A percentile compares a stretch with the other conserved stretches of the same genome.
These are phyloP conservation scores for Colletotrichum filicis DNA, from an alignment of 2,329 filamentous ascomycete species.

Conservation along the genomic window DNA sequence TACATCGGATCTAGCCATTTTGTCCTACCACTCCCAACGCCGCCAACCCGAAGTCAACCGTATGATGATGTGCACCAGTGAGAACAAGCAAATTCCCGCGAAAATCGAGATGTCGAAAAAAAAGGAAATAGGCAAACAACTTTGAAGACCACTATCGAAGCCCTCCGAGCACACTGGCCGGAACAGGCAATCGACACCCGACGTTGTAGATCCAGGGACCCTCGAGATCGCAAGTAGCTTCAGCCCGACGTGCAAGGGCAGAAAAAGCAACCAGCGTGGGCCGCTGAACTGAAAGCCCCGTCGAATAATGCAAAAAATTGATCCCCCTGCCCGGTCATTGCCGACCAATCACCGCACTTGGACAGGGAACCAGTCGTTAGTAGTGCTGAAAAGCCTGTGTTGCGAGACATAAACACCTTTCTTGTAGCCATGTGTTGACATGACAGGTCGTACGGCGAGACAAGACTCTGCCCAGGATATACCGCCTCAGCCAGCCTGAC, in stretches of 20 bases:
- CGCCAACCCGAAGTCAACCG: conserved; percentile 12
- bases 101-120: conserved; percentile 6
- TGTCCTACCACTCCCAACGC: conserved; percentile 15
- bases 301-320: conserved; percentile 13
- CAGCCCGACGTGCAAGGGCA: conserved; percentile 11
- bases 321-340: conserved; percentile 6
- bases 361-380: conserved; percentile 8
- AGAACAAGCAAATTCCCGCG: background rate
- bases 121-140: background rate
- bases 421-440: background rate
- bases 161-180: background rate
- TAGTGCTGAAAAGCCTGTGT: conserved; percentile 15
- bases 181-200: background rate
- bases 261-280: conserved; percentile 27
- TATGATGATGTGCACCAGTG: conserved; percentile 1
- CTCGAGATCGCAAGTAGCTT: conserved; percentile 12
- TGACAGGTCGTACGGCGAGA: conserved; percentile 19
- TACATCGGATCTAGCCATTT: background rate
- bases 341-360: conserved; percentile 14
- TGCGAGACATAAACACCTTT: conserved; percentile 27
- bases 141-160: background rate
- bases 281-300: conserved; percentile 19
- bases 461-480: conserved; percentile 16
- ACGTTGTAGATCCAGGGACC: conserved; percentile 26
- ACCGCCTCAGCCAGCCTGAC: conserved; percentile 24